Evolutionary conservation across 257 asterid species (phyloP), one percentile per base, ranked within the genome.

Genomic region (Nicotiana otophora): DNA sequence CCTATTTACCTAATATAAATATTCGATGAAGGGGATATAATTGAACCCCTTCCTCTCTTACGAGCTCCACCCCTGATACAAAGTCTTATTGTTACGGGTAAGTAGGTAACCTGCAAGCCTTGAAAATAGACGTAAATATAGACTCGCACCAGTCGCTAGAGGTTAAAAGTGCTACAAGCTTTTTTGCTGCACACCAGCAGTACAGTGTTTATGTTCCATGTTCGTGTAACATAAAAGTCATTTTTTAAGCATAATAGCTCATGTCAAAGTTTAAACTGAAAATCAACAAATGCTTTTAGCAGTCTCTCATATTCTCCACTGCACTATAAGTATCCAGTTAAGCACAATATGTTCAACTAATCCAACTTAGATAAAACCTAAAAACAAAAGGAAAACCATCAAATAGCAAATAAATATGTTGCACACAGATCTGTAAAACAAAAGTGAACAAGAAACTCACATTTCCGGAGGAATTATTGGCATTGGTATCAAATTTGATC

Each of bases 401-500:
- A 36, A 36, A 69, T 30, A n/a, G 20, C 77, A 69, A 39, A 72
- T 7, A 72, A 39, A 75, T 26, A 15, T 48, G 16, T 26, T 26
- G 63, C 80, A 75, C 42, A 28, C 17, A 51, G 46, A 51, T 75
- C 63, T 75, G 42, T 75, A 51, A 75, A 75, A 75, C 63, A 75
- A 75, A 72, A 46, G 8, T 34, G 51, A 46, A 23, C 61, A 46
- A 46, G 76, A 57, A 60, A 90, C 99, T 91, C 92, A 96, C 99
- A 83, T 96, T 96, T 63, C 93, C 99, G 39, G 74, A 78, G 11
- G 92, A 82, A 81, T 90, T 93, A 81, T 89, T 92, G 58, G 97
- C 93, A 92, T 91, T 89, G 85, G 90, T 92, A 82, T 92, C 98
- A 85, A 96, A 96, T 89, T 92, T 96, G 83, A 96, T 94, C 85